phyloP scores from a whole-genome alignment of 768 basidiomycete genomes.

The Calocera viscosa region DNA sequence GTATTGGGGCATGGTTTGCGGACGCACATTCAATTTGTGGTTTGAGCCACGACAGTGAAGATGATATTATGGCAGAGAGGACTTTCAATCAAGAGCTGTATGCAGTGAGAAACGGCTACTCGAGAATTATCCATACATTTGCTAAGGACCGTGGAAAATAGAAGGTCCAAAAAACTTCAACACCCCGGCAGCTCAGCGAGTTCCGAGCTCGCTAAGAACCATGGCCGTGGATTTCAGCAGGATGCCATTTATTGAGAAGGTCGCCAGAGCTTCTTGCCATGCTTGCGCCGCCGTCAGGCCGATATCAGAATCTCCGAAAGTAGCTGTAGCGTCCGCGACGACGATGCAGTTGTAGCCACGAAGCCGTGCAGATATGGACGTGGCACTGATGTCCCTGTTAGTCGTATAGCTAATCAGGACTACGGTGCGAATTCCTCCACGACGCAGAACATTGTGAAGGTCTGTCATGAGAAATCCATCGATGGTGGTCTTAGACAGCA shows the following conservation, averaged over 20 bases:
- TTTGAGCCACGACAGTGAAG: neutral
- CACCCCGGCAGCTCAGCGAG: neutral
- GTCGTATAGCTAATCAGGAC: neutral
- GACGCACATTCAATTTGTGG: neutral
- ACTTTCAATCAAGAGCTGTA: neutral
- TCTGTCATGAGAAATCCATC: neutral
- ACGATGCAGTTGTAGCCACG: neutral
- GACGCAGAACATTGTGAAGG: neutral
- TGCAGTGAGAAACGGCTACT: too few relatives aligned
- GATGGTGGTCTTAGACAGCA: neutral
- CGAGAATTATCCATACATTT: too few relatives aligned
- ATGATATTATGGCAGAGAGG: neutral
- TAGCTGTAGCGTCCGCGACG: neutral
- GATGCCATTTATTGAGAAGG: neutral
- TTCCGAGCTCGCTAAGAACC: neutral
- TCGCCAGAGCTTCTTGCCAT: neutral
- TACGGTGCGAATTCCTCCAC: neutral
- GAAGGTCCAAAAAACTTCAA: neutral
- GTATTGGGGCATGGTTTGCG: conserved; percentile 3
- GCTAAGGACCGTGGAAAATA: neutral
- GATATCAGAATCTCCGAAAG: neutral
- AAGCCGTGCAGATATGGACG: neutral
- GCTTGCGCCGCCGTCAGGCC: neutral
- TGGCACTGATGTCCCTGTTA: neutral
- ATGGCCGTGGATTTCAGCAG: neutral